Conservation (phyloP, 805 yeast species). For the Vanderwaltozyma yarrowii region DNA sequence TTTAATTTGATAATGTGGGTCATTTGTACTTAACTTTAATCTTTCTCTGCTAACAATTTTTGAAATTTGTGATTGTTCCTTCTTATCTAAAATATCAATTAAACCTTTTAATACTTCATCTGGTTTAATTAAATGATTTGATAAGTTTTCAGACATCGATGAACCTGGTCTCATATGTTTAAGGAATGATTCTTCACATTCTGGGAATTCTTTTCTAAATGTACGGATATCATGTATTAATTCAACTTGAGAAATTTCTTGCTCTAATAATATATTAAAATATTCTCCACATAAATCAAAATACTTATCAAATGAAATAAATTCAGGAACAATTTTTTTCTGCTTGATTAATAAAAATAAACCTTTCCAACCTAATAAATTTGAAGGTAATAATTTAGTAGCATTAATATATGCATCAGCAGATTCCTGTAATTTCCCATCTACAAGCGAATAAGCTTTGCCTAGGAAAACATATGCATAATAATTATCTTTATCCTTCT, state of each 20-base stretch:
- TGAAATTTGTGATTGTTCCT: conserved; percentile 36
- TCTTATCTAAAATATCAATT: conserved; percentile 31
- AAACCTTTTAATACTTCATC: conserved; percentile 36
- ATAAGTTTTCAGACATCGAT: conserved; percentile 42
- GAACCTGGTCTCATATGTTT: conserved; percentile 47
- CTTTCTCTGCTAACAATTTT: conserved; percentile 36
- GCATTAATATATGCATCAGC: conserved; percentile 37
- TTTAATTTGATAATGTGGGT: conserved; percentile 33
- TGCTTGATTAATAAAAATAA: conserved; percentile 35
- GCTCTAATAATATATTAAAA: conserved; percentile 32
- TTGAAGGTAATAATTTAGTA: conserved; percentile 37
- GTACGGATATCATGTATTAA: conserved; percentile 37
- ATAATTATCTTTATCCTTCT: conserved; percentile 45
- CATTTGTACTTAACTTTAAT: conserved; percentile 36
- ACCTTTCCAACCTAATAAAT: conserved; percentile 76
- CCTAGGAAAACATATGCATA: conserved; percentile 65
- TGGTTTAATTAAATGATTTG: conserved; percentile 37
- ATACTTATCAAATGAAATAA: conserved; percentile 29
- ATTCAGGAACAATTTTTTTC: conserved; percentile 27
- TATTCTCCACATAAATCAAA: conserved; percentile 39
- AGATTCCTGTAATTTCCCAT: conserved; percentile 12
- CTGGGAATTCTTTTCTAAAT: conserved; percentile 33
- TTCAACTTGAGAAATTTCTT: conserved; percentile 40
- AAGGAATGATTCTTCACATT: conserved; percentile 39
- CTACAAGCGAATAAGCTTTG: conserved; percentile 46